Base-by-base conservation (phyloP, 441 rosid genomes). In the Populus hybrid region DNA sequence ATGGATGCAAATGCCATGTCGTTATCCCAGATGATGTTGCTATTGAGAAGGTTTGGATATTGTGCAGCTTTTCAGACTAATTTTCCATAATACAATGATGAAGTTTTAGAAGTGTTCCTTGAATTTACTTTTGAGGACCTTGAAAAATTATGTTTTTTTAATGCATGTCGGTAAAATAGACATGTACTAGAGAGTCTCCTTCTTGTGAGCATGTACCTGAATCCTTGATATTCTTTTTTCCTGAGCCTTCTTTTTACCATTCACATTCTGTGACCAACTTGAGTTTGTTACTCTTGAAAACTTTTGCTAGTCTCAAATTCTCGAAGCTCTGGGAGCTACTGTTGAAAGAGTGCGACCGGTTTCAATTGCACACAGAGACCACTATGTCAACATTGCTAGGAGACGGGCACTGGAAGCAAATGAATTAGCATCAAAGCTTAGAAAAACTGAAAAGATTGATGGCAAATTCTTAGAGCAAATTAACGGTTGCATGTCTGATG, bases 1-100 rank as follows among this genome's bases (percentile, higher is more conserved):
- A 87, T 42, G 94, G 97, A 46, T 96, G 99, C 87, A 86, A 87
- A 86, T 96, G 98, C 83, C 97, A 91, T 81, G 95, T 95, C 67
- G 97, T 94, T 84, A 92, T 94, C 72, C 97, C 99, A 57, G 97
- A 96, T 77, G 98, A 96, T 82, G 99, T 82, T 84, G 97, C 99
- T 74, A 87, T 92, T 67, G 98, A 94, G 86, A 96, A 94, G 94
- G 97, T 94, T 80, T 68, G 72, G 20, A 34, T 75, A 28, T 2
- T 28, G 3, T 75, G 61, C 38, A 20, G 34, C 42, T 72, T 40
- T 18, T 16, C 42, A 7, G 12, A 23, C 46, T 8, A 3, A 14
- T 68, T 14, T 46, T 40, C 0, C 16, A 5, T 10, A 50, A 66
- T 30, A 30, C 57, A 14, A 46, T 46, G 57, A 46, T 46, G 57